Evolutionary conservation across 2,329 filamentous ascomycete genomes (phyloP).

Genomic region (Cladophialophora exuberans): DNA sequence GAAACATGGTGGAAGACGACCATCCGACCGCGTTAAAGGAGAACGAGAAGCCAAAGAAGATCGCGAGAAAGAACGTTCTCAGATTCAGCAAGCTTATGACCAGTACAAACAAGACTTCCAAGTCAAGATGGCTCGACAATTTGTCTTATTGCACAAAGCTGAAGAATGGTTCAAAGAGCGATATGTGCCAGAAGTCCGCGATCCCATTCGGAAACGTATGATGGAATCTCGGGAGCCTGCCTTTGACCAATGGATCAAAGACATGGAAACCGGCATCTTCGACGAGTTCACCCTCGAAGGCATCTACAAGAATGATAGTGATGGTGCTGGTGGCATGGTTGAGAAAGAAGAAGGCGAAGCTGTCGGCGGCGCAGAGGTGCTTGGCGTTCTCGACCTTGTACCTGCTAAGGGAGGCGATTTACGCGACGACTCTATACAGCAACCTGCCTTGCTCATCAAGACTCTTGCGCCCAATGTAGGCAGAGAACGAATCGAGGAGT

Average conservation of each 20-base stretch:
- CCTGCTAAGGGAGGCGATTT: slow-evolving; percentile 83
- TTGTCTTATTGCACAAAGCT: slow-evolving; percentile 88
- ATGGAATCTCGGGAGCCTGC: slow-evolving; percentile 77
- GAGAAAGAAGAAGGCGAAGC: slow-evolving; percentile 97
- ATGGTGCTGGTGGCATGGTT: slow-evolving; percentile 78
- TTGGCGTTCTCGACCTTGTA: slow-evolving; percentile 88
- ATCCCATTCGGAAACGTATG: slow-evolving; percentile 73
- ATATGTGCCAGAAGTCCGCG: slow-evolving; percentile 81
- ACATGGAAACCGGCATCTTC: slow-evolving; percentile 81
- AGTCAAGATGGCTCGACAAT: slow-evolving; percentile 78
- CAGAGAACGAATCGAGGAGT: slow-evolving; percentile 87
- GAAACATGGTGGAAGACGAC: slow-evolving; percentile 61
- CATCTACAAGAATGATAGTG: slow-evolving; percentile 89
- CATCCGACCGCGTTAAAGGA: slow-evolving; percentile 60
- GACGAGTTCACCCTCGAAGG: slow-evolving; percentile 95
- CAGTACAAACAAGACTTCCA: slow-evolving; percentile 68
- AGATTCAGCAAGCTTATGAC: slow-evolving; percentile 68
- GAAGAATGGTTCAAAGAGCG: slow-evolving; percentile 99
- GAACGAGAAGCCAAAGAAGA: slow-evolving; percentile 66
- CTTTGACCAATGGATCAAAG: slow-evolving; percentile 86
- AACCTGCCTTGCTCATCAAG: slow-evolving; percentile 95
- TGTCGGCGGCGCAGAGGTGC: slow-evolving; percentile 85
- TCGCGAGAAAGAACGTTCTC: slow-evolving; percentile 63
- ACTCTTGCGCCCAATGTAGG: slow-evolving; percentile 96
- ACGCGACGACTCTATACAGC: slow-evolving; percentile 82